Evolutionary conservation across 179 eudicot species (phyloP).

Genomic region (Carnegiea gigantea): DNA sequence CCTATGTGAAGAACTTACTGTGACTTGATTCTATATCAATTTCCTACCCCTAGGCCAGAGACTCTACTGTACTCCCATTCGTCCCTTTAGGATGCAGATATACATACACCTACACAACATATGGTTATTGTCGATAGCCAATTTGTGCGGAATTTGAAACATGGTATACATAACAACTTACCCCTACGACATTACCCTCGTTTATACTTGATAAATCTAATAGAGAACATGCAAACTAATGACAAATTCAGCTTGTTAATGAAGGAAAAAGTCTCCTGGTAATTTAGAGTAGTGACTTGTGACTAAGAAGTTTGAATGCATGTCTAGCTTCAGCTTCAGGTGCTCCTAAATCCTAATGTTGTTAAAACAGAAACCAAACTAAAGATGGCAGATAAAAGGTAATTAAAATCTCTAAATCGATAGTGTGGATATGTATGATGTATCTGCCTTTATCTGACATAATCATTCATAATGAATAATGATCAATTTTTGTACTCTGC

Average conservation of each 20-base stretch:
- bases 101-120: not conserved
- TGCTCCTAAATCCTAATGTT: not conserved
- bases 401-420: not conserved
- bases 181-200: not conserved
- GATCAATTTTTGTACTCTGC: constrained; percentile 11
- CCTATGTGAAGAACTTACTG: too few species aligned
- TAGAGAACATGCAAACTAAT: too few species aligned
- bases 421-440: constrained; percentile 16
- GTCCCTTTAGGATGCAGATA: not conserved
- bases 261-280: not conserved
- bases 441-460: constrained; percentile 22
- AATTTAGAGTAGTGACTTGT: not conserved
- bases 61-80: not conserved
- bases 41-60: not conserved
- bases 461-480: constrained; percentile 18
- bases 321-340: not conserved
- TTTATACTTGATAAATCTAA: not conserved
- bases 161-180: not conserved
- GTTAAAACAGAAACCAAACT: constrained; percentile 2
- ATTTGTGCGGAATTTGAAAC: not conserved
- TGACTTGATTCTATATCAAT: too few species aligned
- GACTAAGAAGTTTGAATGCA: not conserved
- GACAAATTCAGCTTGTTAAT: not conserved
- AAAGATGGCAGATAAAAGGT: constrained; percentile 6
- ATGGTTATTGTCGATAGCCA: not conserved